Percentiles rank a stretch among this genome's conserved stretches.
phyloP scores from a whole-genome alignment of 2,329 filamentous ascomycete genomes.

The Colletotrichum sp. region DNA sequence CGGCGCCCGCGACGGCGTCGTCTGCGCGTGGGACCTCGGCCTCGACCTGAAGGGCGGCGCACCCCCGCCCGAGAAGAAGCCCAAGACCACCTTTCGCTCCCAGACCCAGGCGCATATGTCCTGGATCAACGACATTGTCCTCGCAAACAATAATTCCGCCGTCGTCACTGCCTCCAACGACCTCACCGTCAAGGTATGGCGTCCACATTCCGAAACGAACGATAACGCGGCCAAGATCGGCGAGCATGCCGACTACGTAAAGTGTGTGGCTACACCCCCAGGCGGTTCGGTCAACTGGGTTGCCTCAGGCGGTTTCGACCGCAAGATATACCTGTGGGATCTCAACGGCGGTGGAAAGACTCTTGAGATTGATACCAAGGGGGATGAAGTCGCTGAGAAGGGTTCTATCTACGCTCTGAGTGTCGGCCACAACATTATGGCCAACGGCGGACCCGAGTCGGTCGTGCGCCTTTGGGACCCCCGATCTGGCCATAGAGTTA shows the following conservation, averaged over 20 bases:
- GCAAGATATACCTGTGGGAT: conserved; percentile 94
- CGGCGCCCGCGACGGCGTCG: conserved; percentile 90
- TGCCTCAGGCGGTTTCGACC: conserved; percentile 90
- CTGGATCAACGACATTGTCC: conserved; percentile 92
- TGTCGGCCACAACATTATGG: conserved; percentile 80
- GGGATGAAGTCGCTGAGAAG: conserved; percentile 86
- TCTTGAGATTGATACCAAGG: conserved; percentile 83
- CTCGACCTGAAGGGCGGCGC: conserved; percentile 60
- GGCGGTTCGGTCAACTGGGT: conserved; percentile 77
- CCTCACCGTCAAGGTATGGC: conserved; percentile 91
- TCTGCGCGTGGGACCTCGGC: conserved; percentile 94
- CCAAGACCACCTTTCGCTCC: conserved; percentile 59
- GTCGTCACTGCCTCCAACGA: conserved; percentile 94
- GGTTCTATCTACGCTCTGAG: conserved; percentile 94
- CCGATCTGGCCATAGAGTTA: conserved; percentile 85
- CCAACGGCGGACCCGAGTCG: conserved; percentile 92
- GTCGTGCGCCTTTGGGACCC: conserved; percentile 93
- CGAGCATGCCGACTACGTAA: conserved; percentile 94
- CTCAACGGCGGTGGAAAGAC: conserved; percentile 85
- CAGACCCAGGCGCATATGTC: conserved; percentile 83
- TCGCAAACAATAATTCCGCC: conserved; percentile 78
- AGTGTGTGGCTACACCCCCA: conserved; percentile 82
- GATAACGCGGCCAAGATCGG: conserved; percentile 82
- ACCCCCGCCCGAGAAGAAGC: conserved; percentile 35
- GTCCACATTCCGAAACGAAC: conserved; percentile 64